Conservation (phyloP, 495 filamentous ascomycete species). For the Tricharina praecox region DNA sequence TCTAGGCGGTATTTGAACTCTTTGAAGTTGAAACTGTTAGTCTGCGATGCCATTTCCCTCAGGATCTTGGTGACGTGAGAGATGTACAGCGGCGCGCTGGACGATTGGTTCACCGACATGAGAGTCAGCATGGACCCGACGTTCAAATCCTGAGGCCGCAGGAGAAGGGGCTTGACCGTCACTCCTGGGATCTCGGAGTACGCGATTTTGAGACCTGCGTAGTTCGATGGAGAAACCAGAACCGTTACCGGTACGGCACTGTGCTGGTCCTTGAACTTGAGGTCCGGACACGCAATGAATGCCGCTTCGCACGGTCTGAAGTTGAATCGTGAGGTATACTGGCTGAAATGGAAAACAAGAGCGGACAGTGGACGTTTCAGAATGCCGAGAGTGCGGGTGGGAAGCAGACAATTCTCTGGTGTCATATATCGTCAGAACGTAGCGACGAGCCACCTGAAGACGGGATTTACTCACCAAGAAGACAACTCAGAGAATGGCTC, state of each 20-base stretch:
- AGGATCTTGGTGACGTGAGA: constrained; percentile 15
- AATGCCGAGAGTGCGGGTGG: constrained; percentile 7
- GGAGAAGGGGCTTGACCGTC: constrained; percentile 10
- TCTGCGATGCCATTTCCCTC: constrained; percentile 15
- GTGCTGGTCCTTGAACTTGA: constrained; percentile 1
- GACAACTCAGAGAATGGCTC: constrained; percentile 51
- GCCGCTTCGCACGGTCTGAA: constrained; percentile 22
- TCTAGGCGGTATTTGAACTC: constrained; percentile 11
- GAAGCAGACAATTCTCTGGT: constrained; percentile 19
- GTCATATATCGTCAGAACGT: too few species aligned
- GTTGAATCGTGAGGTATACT: constrained; percentile 13
- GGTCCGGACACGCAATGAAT: constrained; percentile 15
- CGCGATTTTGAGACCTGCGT: constrained; percentile 6
- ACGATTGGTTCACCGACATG: constrained; percentile 16
- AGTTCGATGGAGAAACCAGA: constrained; percentile 25
- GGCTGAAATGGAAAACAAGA: constrained; percentile 16
- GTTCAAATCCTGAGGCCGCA: constrained; percentile 12
- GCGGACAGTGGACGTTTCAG: constrained; percentile 15
- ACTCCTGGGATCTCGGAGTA: constrained; percentile 18
- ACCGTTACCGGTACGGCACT: constrained; percentile 13
- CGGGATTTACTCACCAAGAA: constrained; percentile 29
- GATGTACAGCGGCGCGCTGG: constrained; percentile 16
- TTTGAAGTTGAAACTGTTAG: constrained; percentile 10
- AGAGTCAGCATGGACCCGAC: constrained; percentile 13
- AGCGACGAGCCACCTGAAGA: too few species aligned